Base-by-base conservation (phyloP, 1,284 basidiomycete species). In the Apiotrichum laibachii region DNA sequence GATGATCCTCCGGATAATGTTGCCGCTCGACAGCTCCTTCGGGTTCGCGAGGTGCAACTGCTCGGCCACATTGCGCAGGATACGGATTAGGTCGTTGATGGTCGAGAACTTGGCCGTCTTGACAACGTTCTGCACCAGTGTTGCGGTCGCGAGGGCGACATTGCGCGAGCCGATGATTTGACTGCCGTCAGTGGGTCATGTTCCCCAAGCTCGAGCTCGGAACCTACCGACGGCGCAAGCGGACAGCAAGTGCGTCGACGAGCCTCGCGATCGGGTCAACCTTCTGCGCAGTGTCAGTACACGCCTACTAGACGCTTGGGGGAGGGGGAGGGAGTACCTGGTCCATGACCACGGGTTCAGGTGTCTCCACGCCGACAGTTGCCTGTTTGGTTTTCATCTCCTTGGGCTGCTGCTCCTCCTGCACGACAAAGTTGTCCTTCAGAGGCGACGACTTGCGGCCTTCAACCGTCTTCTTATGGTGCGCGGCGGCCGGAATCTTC, bases 1-100 rank as follows among this genome's bases (percentile, higher is more conserved):
- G 37, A 96, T 81, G 42, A 97, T 86, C 67, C 92, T 88, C 39
- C 93, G 85, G 48, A 95, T 88, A 35, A 93, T 95, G 75, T 97
- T 98, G 15, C 92, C 92, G 44, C 96, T 88, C 46, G 92, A 89
- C 70, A 94, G 88, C 75, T 99, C 95, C 85, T 94, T 93, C 12
- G 92, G 91, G 72, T 97, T 93, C 15, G 92, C 91, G 4, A 13
- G 19, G 35, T 50, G 35, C 12, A 50, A 21, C 15, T 34, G n/a
- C 43, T 91, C 88, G 26, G 90, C 87, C 47, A 98, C 78, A 62
- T 85, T 84, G 64, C 85, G 82, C 1, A 95, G 95, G 4, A 92
- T 88, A 59, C 89, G 87, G 67, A 99, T 88, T 61, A 98, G 82
- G 68, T 96, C 90, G 51, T 92, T 88, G 68, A 98, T 88, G 64